A percentile compares a stretch with the other conserved stretches of the same genome.
Evolutionary conservation across 495 filamentous ascomycete species (phyloP).

Genomic region (Choiromyces venosus): DNA sequence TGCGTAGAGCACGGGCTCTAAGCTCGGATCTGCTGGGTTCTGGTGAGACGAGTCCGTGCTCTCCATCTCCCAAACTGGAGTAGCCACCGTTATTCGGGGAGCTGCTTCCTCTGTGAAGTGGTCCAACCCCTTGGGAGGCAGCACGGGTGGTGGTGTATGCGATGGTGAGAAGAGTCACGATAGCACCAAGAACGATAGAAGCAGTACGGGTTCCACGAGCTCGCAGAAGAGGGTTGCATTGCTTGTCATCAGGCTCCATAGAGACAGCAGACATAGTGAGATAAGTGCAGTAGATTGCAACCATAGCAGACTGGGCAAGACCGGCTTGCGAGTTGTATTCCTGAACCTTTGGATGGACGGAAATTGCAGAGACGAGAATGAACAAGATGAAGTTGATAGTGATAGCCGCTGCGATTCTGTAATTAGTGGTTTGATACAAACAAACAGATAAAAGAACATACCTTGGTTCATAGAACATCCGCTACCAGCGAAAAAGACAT

Average conservation of each 20-base stretch:
- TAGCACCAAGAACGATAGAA: constrained; percentile 81
- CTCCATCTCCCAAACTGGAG: constrained; percentile 54
- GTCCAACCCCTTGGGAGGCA: constrained; percentile 84
- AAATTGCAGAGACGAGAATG: constrained; percentile 72
- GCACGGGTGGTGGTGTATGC: constrained; percentile 97
- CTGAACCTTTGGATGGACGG: constrained; percentile 85
- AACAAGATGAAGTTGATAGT: constrained; percentile 80
- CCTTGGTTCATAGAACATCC: constrained; percentile 93
- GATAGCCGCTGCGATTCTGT: constrained; percentile 49
- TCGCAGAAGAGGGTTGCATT: constrained; percentile 88
- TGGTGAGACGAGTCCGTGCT: constrained; percentile 82
- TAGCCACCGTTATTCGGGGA: constrained; percentile 57
- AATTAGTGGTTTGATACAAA: constrained; percentile 29
- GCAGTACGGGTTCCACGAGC: constrained; percentile 85
- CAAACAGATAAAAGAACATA: constrained; percentile 39
- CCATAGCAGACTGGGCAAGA: constrained; percentile 93
- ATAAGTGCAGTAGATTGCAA: constrained; percentile 96
- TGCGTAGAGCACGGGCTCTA: constrained; percentile 82
- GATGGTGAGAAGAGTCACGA: constrained; percentile 93
- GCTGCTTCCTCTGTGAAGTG: constrained; percentile 61
- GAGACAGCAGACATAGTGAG: constrained; percentile 96
- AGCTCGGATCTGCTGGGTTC: constrained; percentile 86
- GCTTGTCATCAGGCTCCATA: constrained; percentile 94
- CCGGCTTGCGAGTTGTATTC: constrained; percentile 89
- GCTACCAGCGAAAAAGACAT: constrained; percentile 82